phyloP scores from a whole-genome alignment of 2,329 filamentous ascomycete genomes.

The Aspergillus sp. region DNA sequence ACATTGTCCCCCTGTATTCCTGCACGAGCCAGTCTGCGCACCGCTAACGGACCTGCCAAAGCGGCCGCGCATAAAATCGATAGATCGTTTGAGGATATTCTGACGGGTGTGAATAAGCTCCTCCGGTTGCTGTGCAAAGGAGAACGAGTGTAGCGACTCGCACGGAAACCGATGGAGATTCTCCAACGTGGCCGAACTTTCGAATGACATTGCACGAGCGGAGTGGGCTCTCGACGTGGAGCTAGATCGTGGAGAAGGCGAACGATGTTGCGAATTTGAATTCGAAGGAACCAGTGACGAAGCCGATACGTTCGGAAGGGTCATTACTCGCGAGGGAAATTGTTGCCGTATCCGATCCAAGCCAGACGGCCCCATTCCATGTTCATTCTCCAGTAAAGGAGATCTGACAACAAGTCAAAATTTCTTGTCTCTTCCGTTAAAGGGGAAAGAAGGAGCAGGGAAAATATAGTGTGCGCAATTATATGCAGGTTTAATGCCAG shows the following conservation, averaged over 20 bases:
- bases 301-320: constrained; percentile 57
- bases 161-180: constrained; percentile 88
- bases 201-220: constrained; percentile 53
- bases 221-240: constrained; percentile 50
- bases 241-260: constrained; percentile 63
- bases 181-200: constrained; percentile 67
- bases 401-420: constrained; percentile 49
- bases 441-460: neutral
- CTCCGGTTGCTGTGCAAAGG: constrained; percentile 91
- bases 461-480: neutral
- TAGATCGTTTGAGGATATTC: constrained; percentile 83
- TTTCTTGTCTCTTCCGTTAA: constrained; percentile 3
- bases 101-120: constrained; percentile 87
- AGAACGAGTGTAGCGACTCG: constrained; percentile 96
- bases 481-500: neutral
- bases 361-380: constrained; percentile 77
- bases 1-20: constrained; percentile 79
- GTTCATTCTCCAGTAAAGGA: constrained; percentile 80
- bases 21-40: constrained; percentile 73
- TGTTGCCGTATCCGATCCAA: constrained; percentile 91
- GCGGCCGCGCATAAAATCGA: constrained; percentile 94
- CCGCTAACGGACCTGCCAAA: constrained; percentile 73
- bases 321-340: constrained; percentile 59
- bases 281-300: constrained; percentile 54
- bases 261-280: constrained; percentile 52